A percentile compares a stretch with the other conserved stretches of the same genome.
phyloP scores from a whole-genome alignment of 2,329 filamentous ascomycete species.

The Byssothecium circinans region DNA sequence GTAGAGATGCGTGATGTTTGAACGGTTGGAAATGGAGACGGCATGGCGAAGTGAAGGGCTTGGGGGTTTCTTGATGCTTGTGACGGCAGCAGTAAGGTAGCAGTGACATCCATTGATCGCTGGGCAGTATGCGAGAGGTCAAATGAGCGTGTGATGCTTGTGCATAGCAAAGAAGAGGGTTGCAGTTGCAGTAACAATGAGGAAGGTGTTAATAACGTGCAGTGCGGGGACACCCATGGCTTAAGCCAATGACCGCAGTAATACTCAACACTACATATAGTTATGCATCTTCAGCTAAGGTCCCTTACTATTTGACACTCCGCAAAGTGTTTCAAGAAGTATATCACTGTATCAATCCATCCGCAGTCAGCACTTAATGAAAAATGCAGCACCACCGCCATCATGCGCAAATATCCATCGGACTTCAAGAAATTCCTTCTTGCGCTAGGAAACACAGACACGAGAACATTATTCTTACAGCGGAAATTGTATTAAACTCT shows the following conservation, averaged over 20 bases:
- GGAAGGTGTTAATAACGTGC: too few species aligned
- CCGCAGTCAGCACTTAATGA: too few species aligned
- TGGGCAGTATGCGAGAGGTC: not conserved
- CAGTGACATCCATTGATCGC: not conserved
- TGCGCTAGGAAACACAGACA: not conserved
- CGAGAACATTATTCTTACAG: not conserved
- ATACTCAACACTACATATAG: too few species aligned
- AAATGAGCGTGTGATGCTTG: not conserved
- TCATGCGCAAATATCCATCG: not conserved
- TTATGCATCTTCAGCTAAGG: too few species aligned
- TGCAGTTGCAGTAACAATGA: not conserved
- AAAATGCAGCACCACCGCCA: too few species aligned
- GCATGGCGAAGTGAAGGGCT: too few species aligned
- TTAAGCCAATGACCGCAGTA: too few species aligned
- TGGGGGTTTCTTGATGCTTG: not conserved
- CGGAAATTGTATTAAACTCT: conserved; percentile 10
- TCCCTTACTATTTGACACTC: too few species aligned
- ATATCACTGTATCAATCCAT: too few species aligned
- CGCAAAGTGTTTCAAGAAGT: too few species aligned
- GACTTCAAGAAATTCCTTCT: not conserved
- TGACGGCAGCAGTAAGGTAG: too few species aligned
- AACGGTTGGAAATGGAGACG: not conserved
- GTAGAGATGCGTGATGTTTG: not conserved
- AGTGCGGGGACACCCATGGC: too few species aligned
- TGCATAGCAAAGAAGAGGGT: not conserved